Evolutionary conservation across 1,284 basidiomycete species (phyloP).

Genomic region (Naganishia liquefaciens): DNA sequence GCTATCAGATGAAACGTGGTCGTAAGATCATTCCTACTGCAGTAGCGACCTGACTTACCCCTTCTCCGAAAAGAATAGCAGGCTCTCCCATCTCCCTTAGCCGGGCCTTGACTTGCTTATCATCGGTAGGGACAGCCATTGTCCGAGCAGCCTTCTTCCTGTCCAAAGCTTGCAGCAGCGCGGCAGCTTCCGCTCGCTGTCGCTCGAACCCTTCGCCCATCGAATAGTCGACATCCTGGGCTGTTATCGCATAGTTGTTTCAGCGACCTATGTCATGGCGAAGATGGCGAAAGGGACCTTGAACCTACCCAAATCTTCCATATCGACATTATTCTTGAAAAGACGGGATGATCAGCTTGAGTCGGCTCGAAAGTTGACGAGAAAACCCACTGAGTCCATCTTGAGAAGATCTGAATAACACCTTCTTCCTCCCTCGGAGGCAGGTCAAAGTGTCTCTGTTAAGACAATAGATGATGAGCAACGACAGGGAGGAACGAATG

Average conservation of each 20-base stretch:
- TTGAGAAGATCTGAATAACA: not conserved
- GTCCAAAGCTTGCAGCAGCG: slow-evolving; percentile 86
- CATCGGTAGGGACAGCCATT: slow-evolving; percentile 95
- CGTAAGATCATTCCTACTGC: slow-evolving; percentile 10
- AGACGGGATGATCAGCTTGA: slow-evolving; percentile 3
- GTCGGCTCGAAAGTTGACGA: not conserved
- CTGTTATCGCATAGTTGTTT: not conserved
- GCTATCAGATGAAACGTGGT: slow-evolving; percentile 38
- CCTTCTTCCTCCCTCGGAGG: not conserved
- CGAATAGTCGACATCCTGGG: slow-evolving; percentile 50
- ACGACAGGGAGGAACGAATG: too few species aligned
- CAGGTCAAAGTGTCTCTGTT: too few species aligned
- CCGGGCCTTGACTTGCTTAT: slow-evolving; percentile 82
- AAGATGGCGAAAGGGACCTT: not conserved
- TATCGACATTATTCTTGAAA: slow-evolving; percentile 17
- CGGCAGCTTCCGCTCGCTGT: slow-evolving; percentile 62
- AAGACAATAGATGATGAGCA: too few species aligned
- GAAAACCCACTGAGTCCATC: slow-evolving; percentile 16
- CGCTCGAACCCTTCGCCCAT: slow-evolving; percentile 54
- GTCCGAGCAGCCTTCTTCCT: slow-evolving; percentile 89
- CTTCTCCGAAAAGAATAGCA: slow-evolving; percentile 95
- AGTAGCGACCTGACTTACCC: slow-evolving; percentile 61
- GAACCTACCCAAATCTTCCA: slow-evolving; percentile 24
- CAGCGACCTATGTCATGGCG: not conserved
- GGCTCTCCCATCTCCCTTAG: slow-evolving; percentile 92